Evolutionary conservation across 2,329 filamentous ascomycete genomes (phyloP).

Genomic region (Botrytis cinerea): DNA sequence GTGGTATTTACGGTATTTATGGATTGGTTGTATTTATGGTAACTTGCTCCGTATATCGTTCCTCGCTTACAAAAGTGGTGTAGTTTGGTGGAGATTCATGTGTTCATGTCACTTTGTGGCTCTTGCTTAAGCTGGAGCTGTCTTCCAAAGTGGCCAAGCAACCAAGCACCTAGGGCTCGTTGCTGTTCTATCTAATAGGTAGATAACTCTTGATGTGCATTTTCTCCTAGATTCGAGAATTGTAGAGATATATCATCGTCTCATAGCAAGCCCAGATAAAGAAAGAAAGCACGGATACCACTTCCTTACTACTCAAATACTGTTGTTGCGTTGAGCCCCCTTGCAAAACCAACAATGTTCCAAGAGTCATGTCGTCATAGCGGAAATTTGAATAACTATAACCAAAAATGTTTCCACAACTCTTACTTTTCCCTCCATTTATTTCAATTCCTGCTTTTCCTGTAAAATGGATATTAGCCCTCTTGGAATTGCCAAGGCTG

Average conservation of each 20-base stretch:
- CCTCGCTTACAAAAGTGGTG: constrained; percentile 8
- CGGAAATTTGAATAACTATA: not conserved
- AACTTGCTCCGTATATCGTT: not conserved
- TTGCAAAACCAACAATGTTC: not conserved
- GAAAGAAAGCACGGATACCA: not conserved
- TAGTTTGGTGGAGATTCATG: not conserved
- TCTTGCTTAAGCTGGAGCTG: constrained; percentile 15
- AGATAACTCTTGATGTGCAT: not conserved
- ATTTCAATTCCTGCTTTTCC: not conserved
- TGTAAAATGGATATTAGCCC: constrained; percentile 33
- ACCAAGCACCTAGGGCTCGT: not conserved
- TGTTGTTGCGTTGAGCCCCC: not conserved
- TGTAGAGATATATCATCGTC: not conserved
- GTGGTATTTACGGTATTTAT: not conserved
- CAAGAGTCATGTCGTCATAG: constrained; percentile 18
- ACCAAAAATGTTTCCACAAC: not conserved
- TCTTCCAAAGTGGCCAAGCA: not conserved
- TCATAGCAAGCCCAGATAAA: not conserved
- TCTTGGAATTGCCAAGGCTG: constrained; percentile 33
- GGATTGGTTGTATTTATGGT: too few relatives aligned
- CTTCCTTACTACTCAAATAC: not conserved
- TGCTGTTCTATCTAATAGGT: not conserved
- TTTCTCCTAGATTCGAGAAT: not conserved
- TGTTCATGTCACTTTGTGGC: not conserved
- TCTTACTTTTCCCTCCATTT: too few relatives aligned